Evolutionary conservation across 768 basidiomycete genomes (phyloP).

Genomic region (Cyclocybe cylindracea): DNA sequence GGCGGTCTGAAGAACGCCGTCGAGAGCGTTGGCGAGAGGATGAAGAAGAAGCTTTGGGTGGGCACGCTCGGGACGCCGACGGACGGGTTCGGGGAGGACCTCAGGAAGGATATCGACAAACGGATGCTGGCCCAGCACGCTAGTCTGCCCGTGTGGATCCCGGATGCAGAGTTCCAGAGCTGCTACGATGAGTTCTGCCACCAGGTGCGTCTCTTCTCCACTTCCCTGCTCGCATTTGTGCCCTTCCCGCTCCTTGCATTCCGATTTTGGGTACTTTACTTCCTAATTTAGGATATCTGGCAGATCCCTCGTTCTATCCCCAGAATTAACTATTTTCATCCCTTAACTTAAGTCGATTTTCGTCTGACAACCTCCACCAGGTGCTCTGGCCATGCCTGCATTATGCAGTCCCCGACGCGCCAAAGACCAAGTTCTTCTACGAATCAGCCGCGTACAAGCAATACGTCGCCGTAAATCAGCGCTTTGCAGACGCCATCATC

Average conservation of each 20-base stretch:
- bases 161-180: constrained; percentile 74
- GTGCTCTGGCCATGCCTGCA: constrained; percentile 89
- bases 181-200: constrained; percentile 90
- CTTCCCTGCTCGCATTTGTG: constrained; percentile 12
- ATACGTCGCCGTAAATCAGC: constrained; percentile 87
- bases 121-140: constrained; percentile 42
- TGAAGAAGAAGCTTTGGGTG: constrained; percentile 55
- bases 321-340: too few species aligned
- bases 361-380: constrained; percentile 10
- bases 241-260: neutral
- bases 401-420: constrained; percentile 85
- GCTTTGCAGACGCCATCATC: constrained; percentile 85
- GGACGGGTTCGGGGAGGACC: constrained; percentile 57
- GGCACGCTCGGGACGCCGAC: constrained; percentile 77
- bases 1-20: constrained; percentile 85
- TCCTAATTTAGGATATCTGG: too few species aligned
- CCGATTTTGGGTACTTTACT: neutral
- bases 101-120: constrained; percentile 56
- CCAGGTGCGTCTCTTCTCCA: constrained; percentile 44
- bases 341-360: too few species aligned
- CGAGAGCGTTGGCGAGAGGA: constrained; percentile 61
- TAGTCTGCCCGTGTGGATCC: constrained; percentile 73
- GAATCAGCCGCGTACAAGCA: constrained; percentile 81
- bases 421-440: constrained; percentile 80
- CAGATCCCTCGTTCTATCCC: too few species aligned